Percentiles rank a stretch among this genome's conserved stretches.
Evolutionary conservation across 441 rosid genomes (phyloP).

Genomic region (Syzygium malaccense): DNA sequence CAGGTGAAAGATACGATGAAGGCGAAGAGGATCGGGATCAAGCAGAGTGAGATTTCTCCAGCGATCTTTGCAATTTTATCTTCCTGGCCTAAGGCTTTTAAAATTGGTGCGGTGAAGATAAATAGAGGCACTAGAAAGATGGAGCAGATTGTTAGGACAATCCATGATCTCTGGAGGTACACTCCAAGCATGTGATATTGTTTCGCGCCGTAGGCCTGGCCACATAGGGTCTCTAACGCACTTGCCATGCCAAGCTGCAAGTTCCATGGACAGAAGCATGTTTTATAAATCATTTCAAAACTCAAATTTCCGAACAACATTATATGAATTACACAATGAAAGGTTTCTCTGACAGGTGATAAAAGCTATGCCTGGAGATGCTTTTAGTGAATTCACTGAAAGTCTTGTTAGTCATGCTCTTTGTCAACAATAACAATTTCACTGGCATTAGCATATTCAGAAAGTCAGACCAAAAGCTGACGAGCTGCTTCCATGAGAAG

Average conservation of each 20-base stretch:
- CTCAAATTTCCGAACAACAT: background rate
- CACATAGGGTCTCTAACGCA: conserved; percentile 72
- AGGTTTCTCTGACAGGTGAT: background rate
- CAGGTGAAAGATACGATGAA: conserved; percentile 47
- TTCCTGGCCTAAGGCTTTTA: conserved; percentile 55
- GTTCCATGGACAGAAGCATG: background rate
- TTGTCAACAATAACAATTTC: background rate
- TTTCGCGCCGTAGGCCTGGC: conserved; percentile 69
- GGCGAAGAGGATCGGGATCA: conserved; percentile 36
- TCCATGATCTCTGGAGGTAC: conserved; percentile 78
- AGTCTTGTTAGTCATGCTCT: background rate
- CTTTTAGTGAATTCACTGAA: background rate
- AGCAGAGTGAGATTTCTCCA: conserved; percentile 32
- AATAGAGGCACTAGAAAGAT: conserved; percentile 43
- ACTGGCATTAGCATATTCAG: background rate
- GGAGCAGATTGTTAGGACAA: conserved; percentile 27
- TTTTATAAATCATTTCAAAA: background rate
- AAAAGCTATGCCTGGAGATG: background rate
- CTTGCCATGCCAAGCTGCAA: conserved; percentile 82
- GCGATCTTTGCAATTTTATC: conserved; percentile 22
- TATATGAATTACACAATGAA: background rate
- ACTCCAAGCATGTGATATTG: conserved; percentile 68
- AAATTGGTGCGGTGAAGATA: conserved; percentile 36
- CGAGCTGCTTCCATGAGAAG: background rate
- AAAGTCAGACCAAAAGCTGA: background rate